Conservation (phyloP, 2,329 filamentous ascomycete genomes). For the Plectosphaerella sp. region DNA sequence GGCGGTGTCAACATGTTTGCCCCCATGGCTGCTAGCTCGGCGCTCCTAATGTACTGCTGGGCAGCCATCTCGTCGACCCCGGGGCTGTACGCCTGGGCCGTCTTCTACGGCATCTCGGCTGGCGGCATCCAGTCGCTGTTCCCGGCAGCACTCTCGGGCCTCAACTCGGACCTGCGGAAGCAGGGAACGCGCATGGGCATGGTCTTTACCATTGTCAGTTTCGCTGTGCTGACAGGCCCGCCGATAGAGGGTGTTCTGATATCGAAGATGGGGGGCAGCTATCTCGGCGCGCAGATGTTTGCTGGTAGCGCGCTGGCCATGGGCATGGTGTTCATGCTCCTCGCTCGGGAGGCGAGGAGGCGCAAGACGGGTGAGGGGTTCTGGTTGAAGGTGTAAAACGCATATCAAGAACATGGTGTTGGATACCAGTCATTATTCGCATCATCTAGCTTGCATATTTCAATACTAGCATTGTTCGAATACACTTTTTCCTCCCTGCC, state of each 20-base stretch:
- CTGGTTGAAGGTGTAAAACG: constrained; percentile 29
- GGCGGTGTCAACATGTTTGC: constrained; percentile 60
- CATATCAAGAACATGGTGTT: no score
- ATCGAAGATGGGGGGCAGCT: constrained; percentile 31
- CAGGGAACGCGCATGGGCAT: constrained; percentile 54
- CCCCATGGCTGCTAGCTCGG: constrained; percentile 36
- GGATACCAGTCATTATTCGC: no score
- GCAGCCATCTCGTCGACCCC: constrained; percentile 43
- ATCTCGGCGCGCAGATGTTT: constrained; percentile 44
- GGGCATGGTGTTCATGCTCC: constrained; percentile 32
- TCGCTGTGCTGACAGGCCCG: constrained; percentile 47
- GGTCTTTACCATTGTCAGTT: constrained; percentile 51
- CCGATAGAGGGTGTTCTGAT: constrained; percentile 49
- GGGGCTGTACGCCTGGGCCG: constrained; percentile 57
- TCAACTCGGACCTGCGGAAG: constrained; percentile 47
- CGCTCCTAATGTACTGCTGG: constrained; percentile 50
- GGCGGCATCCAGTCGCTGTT: constrained; percentile 64
- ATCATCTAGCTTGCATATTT: no score
- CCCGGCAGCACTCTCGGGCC: constrained; percentile 53
- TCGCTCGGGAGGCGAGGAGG: constrained; percentile 33
- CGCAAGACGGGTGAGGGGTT: constrained; percentile 30
- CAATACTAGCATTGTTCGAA: no score
- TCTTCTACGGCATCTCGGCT: constrained; percentile 59
- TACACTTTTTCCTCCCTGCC: no score
- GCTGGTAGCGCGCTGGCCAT: constrained; percentile 37